These are phyloP conservation scores for Paecilomyces formosus DNA, from an alignment of 2,329 filamentous ascomycete species.

Conservation along the genomic window DNA sequence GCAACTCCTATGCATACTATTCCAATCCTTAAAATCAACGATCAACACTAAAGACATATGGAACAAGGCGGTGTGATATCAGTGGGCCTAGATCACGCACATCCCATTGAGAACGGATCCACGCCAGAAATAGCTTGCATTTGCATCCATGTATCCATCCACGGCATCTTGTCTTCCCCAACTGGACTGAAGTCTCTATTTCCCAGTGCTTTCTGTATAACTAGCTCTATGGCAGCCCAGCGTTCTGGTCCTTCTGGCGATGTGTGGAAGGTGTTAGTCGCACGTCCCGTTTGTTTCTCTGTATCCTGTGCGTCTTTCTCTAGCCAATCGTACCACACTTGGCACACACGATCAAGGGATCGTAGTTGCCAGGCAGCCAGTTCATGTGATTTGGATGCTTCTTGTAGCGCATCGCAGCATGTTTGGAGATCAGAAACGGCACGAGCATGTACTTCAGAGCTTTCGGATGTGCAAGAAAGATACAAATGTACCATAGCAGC, in stretches of 20 bases:
- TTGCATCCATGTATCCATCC: constrained; percentile 4
- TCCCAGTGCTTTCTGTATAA: constrained; percentile 1
- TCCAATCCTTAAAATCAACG: background rate
- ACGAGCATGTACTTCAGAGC: background rate
- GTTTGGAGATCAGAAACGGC: constrained; percentile 7
- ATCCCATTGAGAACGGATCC: constrained; percentile 1
- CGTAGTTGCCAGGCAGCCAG: constrained; percentile 6
- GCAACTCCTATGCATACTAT: background rate
- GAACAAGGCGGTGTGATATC: background rate
- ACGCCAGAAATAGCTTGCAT: constrained; percentile 1
- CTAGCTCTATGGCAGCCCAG: background rate
- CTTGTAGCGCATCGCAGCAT: constrained; percentile 9
- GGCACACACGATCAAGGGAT: constrained; percentile 4
- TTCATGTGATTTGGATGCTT: constrained; percentile 6
- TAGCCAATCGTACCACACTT: constrained; percentile 6
- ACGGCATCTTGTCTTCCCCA: constrained; percentile 3
- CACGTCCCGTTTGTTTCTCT: background rate
- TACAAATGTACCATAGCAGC: constrained; percentile 10
- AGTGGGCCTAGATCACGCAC: background rate
- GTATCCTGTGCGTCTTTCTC: constrained; percentile 3
- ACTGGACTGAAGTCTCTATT: background rate
- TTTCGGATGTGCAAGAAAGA: constrained; percentile 8
- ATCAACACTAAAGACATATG: background rate
- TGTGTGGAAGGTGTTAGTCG: background rate
- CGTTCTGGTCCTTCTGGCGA: background rate